These are phyloP conservation scores for Xerophyta viscosa DNA, from an alignment of 106 monocot species.

Conservation along the genomic window DNA sequence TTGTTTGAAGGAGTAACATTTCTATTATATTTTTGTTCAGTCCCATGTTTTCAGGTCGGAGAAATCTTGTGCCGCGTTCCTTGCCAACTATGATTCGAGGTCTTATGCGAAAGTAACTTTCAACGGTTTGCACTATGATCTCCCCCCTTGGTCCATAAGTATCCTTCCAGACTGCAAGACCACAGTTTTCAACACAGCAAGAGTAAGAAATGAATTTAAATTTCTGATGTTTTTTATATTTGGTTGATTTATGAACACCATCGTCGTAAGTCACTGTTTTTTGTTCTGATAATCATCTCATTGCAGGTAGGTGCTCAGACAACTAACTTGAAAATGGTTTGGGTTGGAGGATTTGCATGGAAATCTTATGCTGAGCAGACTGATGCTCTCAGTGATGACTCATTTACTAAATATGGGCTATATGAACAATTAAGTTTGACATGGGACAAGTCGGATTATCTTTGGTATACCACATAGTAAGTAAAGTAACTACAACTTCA, in stretches of 20 bases:
- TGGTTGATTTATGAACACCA: too few relatives aligned
- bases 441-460: conserved; percentile 29
- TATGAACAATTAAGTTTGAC: conserved; percentile 33
- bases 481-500: conserved; percentile 5
- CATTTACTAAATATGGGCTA: conserved; percentile 25
- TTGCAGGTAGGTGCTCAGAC: conserved; percentile 23
- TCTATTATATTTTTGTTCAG: conserved; percentile 4
- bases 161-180: conserved; percentile 45
- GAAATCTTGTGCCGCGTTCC: conserved; percentile 29
- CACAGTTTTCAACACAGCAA: conserved; percentile 36
- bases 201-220: conserved; percentile 15
- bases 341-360: conserved; percentile 22
- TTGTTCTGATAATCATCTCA: too few relatives aligned
- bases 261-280: too few relatives aligned
- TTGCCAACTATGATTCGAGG: conserved; percentile 23
- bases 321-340: conserved; percentile 21
- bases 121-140: conserved; percentile 25
- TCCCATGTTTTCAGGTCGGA: conserved; percentile 31
- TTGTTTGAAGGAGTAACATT: not conserved
- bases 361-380: conserved; percentile 28
- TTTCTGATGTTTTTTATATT: too few relatives aligned
- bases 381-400: conserved; percentile 3
- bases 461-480: conserved; percentile 49
- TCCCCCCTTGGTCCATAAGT: conserved; percentile 49
- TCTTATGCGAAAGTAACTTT: conserved; percentile 27